These are phyloP conservation scores for Turnera subulata DNA, from an alignment of 345 rosid species.

Conservation along the genomic window DNA sequence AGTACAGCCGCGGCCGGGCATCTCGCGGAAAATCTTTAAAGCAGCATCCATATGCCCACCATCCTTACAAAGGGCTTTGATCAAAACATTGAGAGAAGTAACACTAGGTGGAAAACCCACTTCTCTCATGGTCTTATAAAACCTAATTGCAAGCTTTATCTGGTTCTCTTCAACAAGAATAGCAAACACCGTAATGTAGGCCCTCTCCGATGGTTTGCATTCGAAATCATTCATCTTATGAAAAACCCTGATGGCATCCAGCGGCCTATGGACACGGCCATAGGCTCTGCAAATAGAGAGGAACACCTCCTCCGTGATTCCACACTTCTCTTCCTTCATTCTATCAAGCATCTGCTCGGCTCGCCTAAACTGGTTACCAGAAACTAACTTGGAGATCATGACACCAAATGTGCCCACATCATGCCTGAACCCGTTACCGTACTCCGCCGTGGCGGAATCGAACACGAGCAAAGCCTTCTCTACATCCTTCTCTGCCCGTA, in stretches of 20 bases:
- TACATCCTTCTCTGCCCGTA: conserved; percentile 55
- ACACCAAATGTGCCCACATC: conserved; percentile 50
- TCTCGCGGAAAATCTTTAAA: conserved; percentile 65
- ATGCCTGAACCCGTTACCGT: conserved; percentile 55
- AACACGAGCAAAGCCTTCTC: conserved; percentile 55
- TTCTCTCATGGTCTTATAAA: conserved; percentile 66
- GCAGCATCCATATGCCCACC: conserved; percentile 61
- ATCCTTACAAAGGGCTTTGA: conserved; percentile 80
- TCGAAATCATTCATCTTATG: conserved; percentile 60
- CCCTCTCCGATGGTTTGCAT: conserved; percentile 51
- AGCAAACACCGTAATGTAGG: conserved; percentile 53
- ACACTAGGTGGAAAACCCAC: conserved; percentile 54
- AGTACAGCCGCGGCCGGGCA: conserved; percentile 60
- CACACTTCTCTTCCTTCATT: conserved; percentile 64
- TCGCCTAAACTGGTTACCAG: conserved; percentile 57
- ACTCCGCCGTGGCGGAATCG: conserved; percentile 73
- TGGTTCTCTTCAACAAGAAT: conserved; percentile 83
- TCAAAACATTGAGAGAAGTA: conserved; percentile 75
- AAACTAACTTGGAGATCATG: conserved; percentile 61
- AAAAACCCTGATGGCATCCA: conserved; percentile 67
- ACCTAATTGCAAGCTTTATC: conserved; percentile 52
- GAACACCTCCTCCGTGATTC: conserved; percentile 50
- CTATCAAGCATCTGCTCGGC: conserved; percentile 68
- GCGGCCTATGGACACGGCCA: conserved; percentile 69
- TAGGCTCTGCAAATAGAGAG: conserved; percentile 72